A percentile compares a stretch with the other conserved stretches of the same genome.
Evolutionary conservation across 192 early-diverging fungal species (phyloP).

Genomic region (Linnemannia schmuckeri): DNA sequence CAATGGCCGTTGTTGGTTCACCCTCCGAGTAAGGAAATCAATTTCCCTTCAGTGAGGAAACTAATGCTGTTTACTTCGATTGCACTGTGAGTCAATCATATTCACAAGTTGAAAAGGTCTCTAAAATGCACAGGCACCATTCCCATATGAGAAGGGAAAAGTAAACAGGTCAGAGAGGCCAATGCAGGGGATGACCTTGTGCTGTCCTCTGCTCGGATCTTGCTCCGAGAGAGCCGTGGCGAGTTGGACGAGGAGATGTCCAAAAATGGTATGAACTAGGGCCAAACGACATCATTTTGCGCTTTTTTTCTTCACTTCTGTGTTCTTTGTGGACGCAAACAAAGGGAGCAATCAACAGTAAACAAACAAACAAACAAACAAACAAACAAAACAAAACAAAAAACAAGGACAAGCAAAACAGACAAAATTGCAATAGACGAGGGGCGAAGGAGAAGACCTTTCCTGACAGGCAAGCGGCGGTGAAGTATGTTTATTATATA

Average conservation of each 20-base stretch:
- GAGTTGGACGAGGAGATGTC: background rate
- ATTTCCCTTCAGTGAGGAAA: background rate
- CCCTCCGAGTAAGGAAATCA: too few species aligned
- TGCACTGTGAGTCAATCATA: background rate
- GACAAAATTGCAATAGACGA: background rate
- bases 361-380: background rate
- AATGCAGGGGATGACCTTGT: background rate
- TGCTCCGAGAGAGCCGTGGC: background rate
- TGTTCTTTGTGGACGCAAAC: background rate
- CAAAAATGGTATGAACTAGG: background rate
- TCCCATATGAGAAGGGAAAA: background rate
- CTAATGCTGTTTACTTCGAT: background rate
- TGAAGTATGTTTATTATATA: background rate
- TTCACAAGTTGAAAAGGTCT: background rate
- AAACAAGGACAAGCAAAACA: background rate
- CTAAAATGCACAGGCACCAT: background rate
- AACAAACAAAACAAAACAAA: background rate
- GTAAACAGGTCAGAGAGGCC: background rate
- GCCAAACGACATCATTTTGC: background rate
- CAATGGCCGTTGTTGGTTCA: too few species aligned
- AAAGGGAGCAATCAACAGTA: background rate
- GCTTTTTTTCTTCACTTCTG: background rate
- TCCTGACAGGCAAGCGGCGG: background rate
- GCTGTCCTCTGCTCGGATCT: background rate
- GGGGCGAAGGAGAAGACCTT: background rate